Conservation (phyloP, 1,139 yeast species). For the Saccharomycopsis hybrid region DNA sequence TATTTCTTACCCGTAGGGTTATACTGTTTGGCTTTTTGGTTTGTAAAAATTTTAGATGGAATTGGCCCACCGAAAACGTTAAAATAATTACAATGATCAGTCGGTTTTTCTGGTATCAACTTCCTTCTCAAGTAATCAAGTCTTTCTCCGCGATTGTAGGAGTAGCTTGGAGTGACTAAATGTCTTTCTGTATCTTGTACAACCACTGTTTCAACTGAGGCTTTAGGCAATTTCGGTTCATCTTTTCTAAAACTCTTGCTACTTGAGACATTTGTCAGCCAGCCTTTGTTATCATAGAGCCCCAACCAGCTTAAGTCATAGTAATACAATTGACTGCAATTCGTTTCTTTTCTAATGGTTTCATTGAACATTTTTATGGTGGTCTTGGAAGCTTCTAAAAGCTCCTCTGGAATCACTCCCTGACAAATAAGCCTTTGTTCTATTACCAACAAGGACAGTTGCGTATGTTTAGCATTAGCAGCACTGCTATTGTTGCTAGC, state of each 20-base stretch:
- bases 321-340: conserved; percentile 49
- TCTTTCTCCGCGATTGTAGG: conserved; percentile 25
- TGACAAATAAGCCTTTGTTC: conserved; percentile 66
- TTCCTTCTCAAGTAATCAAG: conserved; percentile 44
- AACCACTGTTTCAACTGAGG: background rate
- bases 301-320: conserved; percentile 69
- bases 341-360: conserved; percentile 36
- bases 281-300: conserved; percentile 31
- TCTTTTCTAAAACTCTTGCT: background rate
- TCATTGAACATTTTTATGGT: conserved; percentile 29
- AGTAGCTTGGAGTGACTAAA: conserved; percentile 22
- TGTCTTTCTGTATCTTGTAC: conserved; percentile 18
- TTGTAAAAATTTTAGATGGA: background rate
- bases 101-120: conserved; percentile 25
- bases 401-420: conserved; percentile 48
- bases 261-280: background rate
- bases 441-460: conserved; percentile 27
- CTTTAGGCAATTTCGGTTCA: too few relatives aligned
- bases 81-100: too few relatives aligned
- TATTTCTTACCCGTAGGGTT: too few relatives aligned
- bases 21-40: background rate
- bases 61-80: background rate
- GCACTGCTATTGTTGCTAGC: background rate
- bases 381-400: conserved; percentile 24
- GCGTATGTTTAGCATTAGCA: too few relatives aligned